Base-by-base conservation (phyloP, 768 basidiomycete genomes). In the Podaxis sp. region DNA sequence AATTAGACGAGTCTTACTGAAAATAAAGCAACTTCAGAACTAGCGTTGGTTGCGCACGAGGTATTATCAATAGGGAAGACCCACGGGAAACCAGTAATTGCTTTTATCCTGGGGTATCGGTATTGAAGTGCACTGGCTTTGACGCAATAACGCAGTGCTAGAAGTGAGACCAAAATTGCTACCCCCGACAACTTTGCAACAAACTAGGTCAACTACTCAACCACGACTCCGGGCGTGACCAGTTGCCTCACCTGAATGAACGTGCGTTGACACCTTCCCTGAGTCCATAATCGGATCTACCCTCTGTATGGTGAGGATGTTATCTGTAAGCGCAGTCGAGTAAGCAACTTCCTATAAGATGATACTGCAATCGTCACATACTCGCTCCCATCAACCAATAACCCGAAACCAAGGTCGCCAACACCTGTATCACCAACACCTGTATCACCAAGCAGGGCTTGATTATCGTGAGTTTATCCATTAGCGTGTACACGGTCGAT, bases 231-330 rank as follows among this genome's bases (percentile, higher is more conserved):
- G 3, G 15, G 55, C 15, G 25, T 6, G 56, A 33, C 46, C 46
- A 62, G 8, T 19, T 50, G 19, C 5, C 69, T 29, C 33, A 74
- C 73, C 67, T 19, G 70, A 70, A 66, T 79, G 78, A 7, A 69
- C 70, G 63, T 79, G 78, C 9, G 70, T 66, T 51, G 76, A 67
- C 40, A 76, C 70, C 13, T 56, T 65, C n/a, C 73, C 70, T 4
- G 76, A 71, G 62, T 66, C 71, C n/a, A 76, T 68, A 22, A 78
- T 70, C 15, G 78, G 76, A 66, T 79, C 78, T 5, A 77, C 64
- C 15, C 78, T 70, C 58, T 78, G 75, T 22, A 74, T 73, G n/a
- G 74, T 74, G 62, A 79, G 64, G 33, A 76, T 67, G 56, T 77
- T 71, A 43, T 73, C 76, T 77, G 36, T 36, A n/a, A 50, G 22